These are phyloP conservation scores for Mycena vulgaris DNA, from an alignment of 768 basidiomycete species.

Conservation along the genomic window DNA sequence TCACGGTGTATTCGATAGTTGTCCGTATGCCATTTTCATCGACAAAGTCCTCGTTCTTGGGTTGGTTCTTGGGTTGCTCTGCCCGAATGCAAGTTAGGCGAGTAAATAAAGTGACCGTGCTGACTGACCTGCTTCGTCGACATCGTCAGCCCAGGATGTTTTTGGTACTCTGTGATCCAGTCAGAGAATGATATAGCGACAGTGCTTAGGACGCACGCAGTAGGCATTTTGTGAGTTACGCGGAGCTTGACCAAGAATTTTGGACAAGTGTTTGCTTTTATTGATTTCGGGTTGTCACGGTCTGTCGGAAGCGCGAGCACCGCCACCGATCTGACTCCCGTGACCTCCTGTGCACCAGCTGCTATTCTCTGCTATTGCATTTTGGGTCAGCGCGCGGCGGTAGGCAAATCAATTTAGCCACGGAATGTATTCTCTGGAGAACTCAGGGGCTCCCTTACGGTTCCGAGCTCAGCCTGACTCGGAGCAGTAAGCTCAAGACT, in stretches of 20 bases:
- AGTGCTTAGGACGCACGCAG: conserved; percentile 1
- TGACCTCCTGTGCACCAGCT: background rate
- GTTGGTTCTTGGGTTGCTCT: conserved; percentile 68
- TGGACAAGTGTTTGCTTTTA: background rate
- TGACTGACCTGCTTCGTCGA: conserved; percentile 28
- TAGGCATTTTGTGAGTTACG: conserved; percentile 20
- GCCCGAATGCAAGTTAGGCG: background rate
- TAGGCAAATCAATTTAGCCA: too few relatives aligned
- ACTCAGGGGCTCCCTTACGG: too few relatives aligned
- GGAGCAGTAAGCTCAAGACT: too few relatives aligned
- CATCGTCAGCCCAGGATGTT: conserved; percentile 79
- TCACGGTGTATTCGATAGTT: conserved; percentile 85
- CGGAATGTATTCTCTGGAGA: too few relatives aligned
- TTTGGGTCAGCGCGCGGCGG: too few relatives aligned
- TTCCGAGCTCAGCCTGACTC: too few relatives aligned
- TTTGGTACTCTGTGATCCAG: conserved; percentile 59
- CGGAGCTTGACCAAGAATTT: too few relatives aligned
- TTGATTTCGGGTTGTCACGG: too few relatives aligned
- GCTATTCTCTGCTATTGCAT: too few relatives aligned
- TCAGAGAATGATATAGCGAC: background rate
- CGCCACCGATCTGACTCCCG: too few relatives aligned
- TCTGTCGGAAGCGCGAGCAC: too few relatives aligned
- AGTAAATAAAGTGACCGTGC: background rate
- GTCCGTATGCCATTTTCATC: conserved; percentile 92
- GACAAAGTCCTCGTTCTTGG: conserved; percentile 77